These are phyloP conservation scores for Yarrowia sp. DNA, from an alignment of 805 yeast species.

Conservation along the genomic window DNA sequence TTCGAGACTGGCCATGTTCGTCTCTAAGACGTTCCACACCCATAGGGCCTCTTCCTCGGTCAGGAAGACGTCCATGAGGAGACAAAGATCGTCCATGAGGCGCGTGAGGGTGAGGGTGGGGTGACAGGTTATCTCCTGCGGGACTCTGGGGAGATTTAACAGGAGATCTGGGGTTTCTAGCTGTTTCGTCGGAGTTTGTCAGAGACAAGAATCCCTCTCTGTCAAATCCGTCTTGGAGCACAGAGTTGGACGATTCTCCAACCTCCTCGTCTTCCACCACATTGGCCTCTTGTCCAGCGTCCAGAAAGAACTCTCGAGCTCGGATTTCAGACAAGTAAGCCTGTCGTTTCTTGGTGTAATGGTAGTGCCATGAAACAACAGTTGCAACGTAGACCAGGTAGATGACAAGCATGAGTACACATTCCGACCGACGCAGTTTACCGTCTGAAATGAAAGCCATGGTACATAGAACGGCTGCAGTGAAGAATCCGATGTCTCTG, in stretches of 20 bases:
- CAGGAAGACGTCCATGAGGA: constrained; percentile 9
- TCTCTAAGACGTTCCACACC: constrained; percentile 4
- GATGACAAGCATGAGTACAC: constrained; percentile 53
- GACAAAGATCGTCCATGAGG: constrained; percentile 11
- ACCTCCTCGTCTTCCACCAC: constrained; percentile 32
- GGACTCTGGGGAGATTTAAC: neutral
- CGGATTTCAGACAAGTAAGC: constrained; percentile 30
- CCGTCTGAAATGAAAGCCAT: constrained; percentile 57
- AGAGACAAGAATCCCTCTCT: constrained; percentile 6
- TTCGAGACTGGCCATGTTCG: neutral
- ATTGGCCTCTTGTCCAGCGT: constrained; percentile 30
- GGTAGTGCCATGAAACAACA: constrained; percentile 47
- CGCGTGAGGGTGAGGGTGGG: neutral
- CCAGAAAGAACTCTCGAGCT: constrained; percentile 33
- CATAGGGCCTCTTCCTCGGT: constrained; percentile 4
- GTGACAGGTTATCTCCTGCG: neutral
- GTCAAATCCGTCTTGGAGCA: constrained; percentile 18
- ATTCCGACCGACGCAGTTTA: constrained; percentile 52
- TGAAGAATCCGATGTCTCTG: constrained; percentile 61
- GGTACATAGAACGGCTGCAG: constrained; percentile 49
- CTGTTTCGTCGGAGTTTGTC: neutral
- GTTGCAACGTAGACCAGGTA: constrained; percentile 61
- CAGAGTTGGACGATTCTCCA: constrained; percentile 20
- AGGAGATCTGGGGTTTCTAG: constrained; percentile 1
- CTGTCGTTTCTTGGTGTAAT: constrained; percentile 25